Conservation (phyloP, 768 basidiomycete genomes). For the Calocybe cyanea region DNA sequence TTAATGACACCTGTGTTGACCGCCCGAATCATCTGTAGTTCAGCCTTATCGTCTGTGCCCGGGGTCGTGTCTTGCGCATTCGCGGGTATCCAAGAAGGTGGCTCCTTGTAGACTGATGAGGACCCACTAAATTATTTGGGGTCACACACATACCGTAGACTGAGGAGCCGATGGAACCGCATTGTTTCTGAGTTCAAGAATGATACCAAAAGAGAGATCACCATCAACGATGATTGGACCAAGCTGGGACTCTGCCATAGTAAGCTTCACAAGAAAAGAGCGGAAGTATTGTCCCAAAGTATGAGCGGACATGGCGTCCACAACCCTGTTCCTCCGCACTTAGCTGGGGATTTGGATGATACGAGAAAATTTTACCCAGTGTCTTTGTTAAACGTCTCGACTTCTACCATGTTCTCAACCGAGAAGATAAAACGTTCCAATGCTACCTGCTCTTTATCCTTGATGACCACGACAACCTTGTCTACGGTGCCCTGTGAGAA, state of each 20-base stretch:
- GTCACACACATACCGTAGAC: slow-evolving; percentile 34
- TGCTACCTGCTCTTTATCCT: slow-evolving; percentile 71
- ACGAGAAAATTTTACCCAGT: slow-evolving; percentile 41
- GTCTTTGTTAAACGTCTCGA: slow-evolving; percentile 68
- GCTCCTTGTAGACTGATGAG: slow-evolving; percentile 47
- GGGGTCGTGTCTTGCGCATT: slow-evolving; percentile 63
- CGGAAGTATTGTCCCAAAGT: slow-evolving; percentile 75
- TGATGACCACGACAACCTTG: slow-evolving; percentile 81
- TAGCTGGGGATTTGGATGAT: neutral
- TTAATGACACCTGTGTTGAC: slow-evolving; percentile 84
- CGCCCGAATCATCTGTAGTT: slow-evolving; percentile 71
- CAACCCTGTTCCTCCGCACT: slow-evolving; percentile 41
- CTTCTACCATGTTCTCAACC: slow-evolving; percentile 73
- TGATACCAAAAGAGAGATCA: slow-evolving; percentile 74
- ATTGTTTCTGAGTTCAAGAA: slow-evolving; percentile 77
- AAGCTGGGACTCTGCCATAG: slow-evolving; percentile 71
- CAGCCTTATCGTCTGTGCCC: slow-evolving; percentile 59
- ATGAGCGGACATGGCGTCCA: slow-evolving; percentile 61
- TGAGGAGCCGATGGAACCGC: slow-evolving; percentile 48
- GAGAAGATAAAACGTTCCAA: slow-evolving; percentile 92
- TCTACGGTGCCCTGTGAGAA: slow-evolving; percentile 65
- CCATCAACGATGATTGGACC: slow-evolving; percentile 52
- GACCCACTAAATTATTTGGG: neutral
- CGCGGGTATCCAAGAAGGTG: slow-evolving; percentile 80
- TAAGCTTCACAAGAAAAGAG: slow-evolving; percentile 78